phyloP scores from a whole-genome alignment of 164 flowering plant species.

The Cinnamomum micranthum region DNA sequence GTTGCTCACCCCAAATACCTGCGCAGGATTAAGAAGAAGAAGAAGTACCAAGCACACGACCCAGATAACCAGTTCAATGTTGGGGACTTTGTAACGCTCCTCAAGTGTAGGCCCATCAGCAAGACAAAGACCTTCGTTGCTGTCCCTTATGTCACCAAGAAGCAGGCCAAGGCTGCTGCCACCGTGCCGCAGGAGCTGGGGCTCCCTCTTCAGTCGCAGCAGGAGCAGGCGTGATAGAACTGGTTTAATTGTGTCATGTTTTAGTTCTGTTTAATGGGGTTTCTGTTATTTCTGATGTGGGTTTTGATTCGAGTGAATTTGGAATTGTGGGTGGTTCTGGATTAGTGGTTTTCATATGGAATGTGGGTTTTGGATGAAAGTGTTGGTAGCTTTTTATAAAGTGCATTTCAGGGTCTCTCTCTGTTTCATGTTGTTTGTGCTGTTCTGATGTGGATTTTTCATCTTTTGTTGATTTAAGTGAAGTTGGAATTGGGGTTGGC shows the following conservation, averaged over 20 bases:
- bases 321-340: not conserved
- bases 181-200: slow-evolving; percentile 38
- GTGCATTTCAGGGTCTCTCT: not conserved
- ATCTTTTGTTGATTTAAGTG: not conserved
- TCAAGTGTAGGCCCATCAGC: slow-evolving; percentile 71
- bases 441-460: not conserved
- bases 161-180: slow-evolving; percentile 10
- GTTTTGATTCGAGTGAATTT: too few species aligned
- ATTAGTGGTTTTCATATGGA: not conserved
- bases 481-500: not conserved
- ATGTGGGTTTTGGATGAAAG: not conserved
- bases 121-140: slow-evolving; percentile 77
- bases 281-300: too few species aligned
- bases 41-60: slow-evolving; percentile 95
- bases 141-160: slow-evolving; percentile 31
- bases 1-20: slow-evolving; percentile 90
- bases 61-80: slow-evolving; percentile 71
- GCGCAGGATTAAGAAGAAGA: slow-evolving; percentile 73
- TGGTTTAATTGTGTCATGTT: not conserved
- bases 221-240: slow-evolving; percentile 2
- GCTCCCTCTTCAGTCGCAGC: slow-evolving; percentile 57
- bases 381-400: not conserved
- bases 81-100: slow-evolving; percentile 77
- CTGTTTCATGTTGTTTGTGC: too few species aligned
- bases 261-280: not conserved